A percentile compares a stretch with the other conserved stretches of the same genome.
Evolutionary conservation across 1,284 basidiomycete genomes (phyloP).

Genomic region (Salmacisia buchloeana): DNA sequence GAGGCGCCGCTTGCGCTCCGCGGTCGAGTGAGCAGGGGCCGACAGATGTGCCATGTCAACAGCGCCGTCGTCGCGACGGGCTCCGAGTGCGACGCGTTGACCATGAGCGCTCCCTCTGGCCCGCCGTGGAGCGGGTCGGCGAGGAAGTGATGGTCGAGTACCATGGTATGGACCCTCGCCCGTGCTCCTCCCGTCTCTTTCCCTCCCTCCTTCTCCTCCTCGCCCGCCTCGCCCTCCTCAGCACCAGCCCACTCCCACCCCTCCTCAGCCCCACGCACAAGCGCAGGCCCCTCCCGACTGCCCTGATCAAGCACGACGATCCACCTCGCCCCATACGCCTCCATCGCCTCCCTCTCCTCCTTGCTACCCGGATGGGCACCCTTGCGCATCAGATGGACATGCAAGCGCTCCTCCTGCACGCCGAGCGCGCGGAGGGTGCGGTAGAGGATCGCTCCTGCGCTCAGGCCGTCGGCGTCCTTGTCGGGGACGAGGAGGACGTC

Average conservation of each 20-base stretch:
- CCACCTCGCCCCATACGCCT: conserved; percentile 20
- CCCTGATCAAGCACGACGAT: conserved; percentile 37
- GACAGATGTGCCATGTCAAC: conserved; percentile 31
- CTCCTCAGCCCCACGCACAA: conserved; percentile 25
- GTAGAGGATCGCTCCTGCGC: conserved; percentile 28
- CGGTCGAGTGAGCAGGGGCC: conserved; percentile 15
- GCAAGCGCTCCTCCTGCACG: conserved; percentile 17
- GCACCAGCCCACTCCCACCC: conserved; percentile 19
- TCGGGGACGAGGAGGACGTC: conserved; percentile 26
- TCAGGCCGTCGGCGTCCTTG: conserved; percentile 38
- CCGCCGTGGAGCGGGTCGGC: conserved; percentile 13
- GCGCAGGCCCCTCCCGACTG: conserved; percentile 26
- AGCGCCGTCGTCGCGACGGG: conserved; percentile 29
- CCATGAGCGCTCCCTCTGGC: conserved; percentile 28
- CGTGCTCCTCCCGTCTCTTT: neutral
- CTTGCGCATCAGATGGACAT: conserved; percentile 31
- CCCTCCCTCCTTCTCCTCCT: conserved; percentile 17
- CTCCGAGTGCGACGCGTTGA: conserved; percentile 29
- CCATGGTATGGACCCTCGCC: conserved; percentile 17
- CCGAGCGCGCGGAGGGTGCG: conserved; percentile 25
- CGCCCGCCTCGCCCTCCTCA: neutral
- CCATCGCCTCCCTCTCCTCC: conserved; percentile 20
- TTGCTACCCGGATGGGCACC: conserved; percentile 21
- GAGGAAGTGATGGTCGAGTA: conserved; percentile 35
- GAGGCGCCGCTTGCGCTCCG: neutral